These are phyloP conservation scores for Cryptococcus deneoformans DNA, from an alignment of 1,284 basidiomycete species.

Conservation along the genomic window DNA sequence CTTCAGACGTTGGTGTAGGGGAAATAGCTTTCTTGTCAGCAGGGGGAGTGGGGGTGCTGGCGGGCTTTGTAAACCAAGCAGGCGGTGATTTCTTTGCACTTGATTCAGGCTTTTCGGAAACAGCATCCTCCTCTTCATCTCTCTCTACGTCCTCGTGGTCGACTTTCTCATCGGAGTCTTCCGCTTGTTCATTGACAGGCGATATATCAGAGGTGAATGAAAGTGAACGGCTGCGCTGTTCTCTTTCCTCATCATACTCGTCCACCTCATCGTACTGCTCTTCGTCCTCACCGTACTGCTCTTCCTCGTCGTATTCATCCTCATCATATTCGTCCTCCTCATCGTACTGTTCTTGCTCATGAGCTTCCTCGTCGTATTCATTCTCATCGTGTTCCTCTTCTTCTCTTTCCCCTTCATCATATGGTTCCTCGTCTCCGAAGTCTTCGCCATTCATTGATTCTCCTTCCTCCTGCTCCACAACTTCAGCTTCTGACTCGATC, in stretches of 20 bases:
- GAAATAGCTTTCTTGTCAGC: too few species aligned
- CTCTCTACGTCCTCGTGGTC: constrained; percentile 8
- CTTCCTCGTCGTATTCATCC: constrained; percentile 16
- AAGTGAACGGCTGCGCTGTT: constrained; percentile 7
- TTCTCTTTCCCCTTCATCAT: constrained; percentile 16
- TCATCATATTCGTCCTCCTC: constrained; percentile 18
- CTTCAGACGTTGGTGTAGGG: neutral
- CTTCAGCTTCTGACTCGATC: neutral
- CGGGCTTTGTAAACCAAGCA: constrained; percentile 23
- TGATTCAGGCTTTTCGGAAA: neutral
- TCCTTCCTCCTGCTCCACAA: constrained; percentile 7
- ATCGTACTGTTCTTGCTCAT: constrained; percentile 18
- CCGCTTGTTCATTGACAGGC: constrained; percentile 9
- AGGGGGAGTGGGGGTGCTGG: neutral
- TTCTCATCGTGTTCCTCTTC: constrained; percentile 22
- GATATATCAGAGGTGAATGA: neutral
- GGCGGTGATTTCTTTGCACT: constrained; percentile 29
- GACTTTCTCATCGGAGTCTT: neutral
- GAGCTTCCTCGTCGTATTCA: constrained; percentile 18
- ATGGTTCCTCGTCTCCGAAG: constrained; percentile 13
- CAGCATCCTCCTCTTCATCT: too few species aligned
- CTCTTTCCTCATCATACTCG: constrained; percentile 4
- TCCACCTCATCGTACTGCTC: too few species aligned
- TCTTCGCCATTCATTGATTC: constrained; percentile 17
- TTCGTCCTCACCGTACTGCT: constrained; percentile 4